Evolutionary conservation across 768 basidiomycete species (phyloP).

Genomic region (Filobasidium wieringae): DNA sequence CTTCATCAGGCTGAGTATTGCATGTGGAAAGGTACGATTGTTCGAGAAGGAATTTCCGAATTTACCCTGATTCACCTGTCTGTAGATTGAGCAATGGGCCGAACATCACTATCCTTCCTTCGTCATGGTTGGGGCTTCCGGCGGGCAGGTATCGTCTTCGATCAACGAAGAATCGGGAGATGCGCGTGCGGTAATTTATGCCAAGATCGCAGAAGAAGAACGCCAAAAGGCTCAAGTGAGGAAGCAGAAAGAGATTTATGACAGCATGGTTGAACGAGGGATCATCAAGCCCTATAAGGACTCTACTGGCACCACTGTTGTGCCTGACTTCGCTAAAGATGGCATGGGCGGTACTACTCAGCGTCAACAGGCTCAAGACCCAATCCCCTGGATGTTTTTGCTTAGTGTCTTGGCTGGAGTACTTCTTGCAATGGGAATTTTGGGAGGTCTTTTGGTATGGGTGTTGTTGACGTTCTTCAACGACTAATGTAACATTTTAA

Average conservation of each 20-base stretch:
- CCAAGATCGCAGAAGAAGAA: constrained; percentile 24
- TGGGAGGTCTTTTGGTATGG: neutral
- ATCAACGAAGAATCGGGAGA: constrained; percentile 32
- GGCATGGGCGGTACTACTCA: neutral
- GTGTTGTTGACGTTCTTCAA: neutral
- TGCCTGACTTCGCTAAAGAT: neutral
- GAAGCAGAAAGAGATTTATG: constrained; percentile 39
- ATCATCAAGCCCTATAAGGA: constrained; percentile 24
- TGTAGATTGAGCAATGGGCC: constrained; percentile 78
- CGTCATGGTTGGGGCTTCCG: constrained; percentile 41
- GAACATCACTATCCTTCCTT: constrained; percentile 92
- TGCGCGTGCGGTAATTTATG: constrained; percentile 37
- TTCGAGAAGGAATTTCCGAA: constrained; percentile 22
- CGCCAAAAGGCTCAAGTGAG: constrained; percentile 18
- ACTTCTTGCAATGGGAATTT: neutral
- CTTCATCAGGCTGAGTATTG: constrained; percentile 67
- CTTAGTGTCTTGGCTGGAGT: neutral
- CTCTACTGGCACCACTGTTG: neutral
- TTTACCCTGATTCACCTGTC: neutral
- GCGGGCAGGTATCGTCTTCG: constrained; percentile 27
- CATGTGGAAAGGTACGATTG: constrained; percentile 62
- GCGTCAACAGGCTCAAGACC: neutral
- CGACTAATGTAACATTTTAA: too few species aligned
- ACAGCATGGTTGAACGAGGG: constrained; percentile 40
- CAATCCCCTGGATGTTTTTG: neutral